Base-by-base conservation (phyloP, 768 basidiomycete species). In the Rhodotorula toruloides region DNA sequence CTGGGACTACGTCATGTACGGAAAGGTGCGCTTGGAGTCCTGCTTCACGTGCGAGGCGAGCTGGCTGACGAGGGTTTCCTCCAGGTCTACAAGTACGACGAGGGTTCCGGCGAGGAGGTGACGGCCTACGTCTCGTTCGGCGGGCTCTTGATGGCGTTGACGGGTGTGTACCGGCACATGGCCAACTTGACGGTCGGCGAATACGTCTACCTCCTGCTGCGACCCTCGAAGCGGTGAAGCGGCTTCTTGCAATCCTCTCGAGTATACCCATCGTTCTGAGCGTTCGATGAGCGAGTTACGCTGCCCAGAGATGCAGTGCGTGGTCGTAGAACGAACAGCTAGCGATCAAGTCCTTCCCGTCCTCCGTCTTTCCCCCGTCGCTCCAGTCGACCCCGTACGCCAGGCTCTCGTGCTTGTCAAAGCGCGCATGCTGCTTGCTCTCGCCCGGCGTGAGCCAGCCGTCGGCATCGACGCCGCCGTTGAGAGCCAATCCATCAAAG, bases 1-100 rank as follows among this genome's bases (percentile, higher is more conserved):
- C 71, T 99, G 91, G 75, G 93, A 97, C 75, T 99, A 98, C 81
- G 94, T 99, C 71, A 97, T 97, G 92, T 92, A 90, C 77, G 94
- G 94, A 39, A 98, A 93, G 86, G 91, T 93, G 71, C 71, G 80
- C 72, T 6, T 37, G 10, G 14, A 25, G 29, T 46, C 21, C 21
- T 40, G 12, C 34, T 27, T 32, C 54, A n/a, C n/a, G n/a, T n/a
- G n/a, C n/a, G n/a, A n/a, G n/a, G n/a, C n/a, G n/a, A n/a, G n/a
- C n/a, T n/a, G n/a, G n/a, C n/a, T n/a, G n/a, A n/a, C n/a, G n/a
- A n/a, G n/a, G n/a, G n/a, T n/a, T 40, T 29, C 34, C n/a, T 66
- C 13, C 69, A 94, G 91, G 89, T 97, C 54, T 99, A 99, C 82
- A 92, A 92, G 77, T 96, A 94, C 76, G 94, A 99, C 76, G 87